A percentile compares a stretch with the other conserved stretches of the same genome.
Conservation (phyloP, 2,329 filamentous ascomycete genomes). For the Fusarium subtropicale region DNA sequence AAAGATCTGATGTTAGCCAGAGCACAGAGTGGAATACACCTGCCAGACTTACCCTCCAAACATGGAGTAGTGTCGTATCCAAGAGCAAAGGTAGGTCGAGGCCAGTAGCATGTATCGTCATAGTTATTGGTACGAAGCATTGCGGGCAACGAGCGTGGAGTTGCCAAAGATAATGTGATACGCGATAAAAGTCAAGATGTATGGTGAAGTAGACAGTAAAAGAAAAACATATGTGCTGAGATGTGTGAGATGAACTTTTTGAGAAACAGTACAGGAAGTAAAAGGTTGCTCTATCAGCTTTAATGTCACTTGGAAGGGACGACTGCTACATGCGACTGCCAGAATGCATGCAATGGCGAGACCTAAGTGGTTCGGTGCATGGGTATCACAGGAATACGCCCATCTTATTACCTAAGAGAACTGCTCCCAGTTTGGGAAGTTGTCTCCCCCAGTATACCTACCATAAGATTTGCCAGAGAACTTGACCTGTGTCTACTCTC, state of each 20-base stretch:
- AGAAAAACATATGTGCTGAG: not conserved
- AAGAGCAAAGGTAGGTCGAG: not conserved
- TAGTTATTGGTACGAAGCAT: not conserved
- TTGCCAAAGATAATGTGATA: not conserved
- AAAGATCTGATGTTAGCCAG: not conserved
- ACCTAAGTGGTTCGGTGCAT: not conserved
- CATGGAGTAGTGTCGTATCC: not conserved
- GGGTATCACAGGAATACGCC: not conserved
- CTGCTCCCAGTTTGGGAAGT: no score
- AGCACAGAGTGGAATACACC: not conserved
- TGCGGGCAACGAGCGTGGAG: not conserved
- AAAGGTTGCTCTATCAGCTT: not conserved
- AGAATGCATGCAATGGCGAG: not conserved
- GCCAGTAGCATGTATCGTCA: not conserved
- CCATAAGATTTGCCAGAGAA: no score
- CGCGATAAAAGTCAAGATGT: not conserved
- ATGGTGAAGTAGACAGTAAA: not conserved
- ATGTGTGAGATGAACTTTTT: not conserved
- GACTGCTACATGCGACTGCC: not conserved
- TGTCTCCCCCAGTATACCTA: no score
- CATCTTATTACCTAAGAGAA: no score
- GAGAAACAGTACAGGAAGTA: not conserved
- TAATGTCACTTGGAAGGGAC: not conserved
- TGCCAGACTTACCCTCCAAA: not conserved
- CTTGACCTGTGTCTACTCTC: not conserved